Conservation (phyloP, 495 filamentous ascomycete genomes). For the Terfezia claveryi region DNA sequence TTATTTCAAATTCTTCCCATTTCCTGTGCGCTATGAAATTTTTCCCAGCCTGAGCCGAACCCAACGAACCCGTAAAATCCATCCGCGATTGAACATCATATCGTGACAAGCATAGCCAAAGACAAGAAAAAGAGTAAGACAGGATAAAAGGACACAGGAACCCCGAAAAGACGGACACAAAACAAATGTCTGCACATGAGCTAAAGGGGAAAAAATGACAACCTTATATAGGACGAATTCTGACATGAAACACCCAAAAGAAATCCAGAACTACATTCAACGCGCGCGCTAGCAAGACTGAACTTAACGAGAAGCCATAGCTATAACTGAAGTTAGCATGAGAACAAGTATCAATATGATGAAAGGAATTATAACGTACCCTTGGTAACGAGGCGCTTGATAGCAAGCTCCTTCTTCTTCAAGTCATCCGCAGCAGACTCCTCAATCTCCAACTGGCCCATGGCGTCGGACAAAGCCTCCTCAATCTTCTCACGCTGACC, state of each 20-base stretch:
- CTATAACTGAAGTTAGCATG: background rate
- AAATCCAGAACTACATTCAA: background rate
- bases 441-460: slow-evolving; percentile 70
- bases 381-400: slow-evolving; percentile 96
- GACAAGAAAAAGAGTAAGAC: background rate
- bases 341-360: background rate
- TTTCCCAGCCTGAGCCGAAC: background rate
- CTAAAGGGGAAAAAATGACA: background rate
- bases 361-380: slow-evolving; percentile 34
- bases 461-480: slow-evolving; percentile 65
- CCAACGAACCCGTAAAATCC: background rate
- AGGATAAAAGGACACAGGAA: background rate
- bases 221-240: background rate
- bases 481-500: slow-evolving; percentile 99
- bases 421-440: slow-evolving; percentile 81
- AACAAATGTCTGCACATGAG: background rate
- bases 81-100: background rate
- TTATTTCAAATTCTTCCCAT: background rate
- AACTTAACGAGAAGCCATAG: background rate
- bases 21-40: background rate
- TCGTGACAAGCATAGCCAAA: background rate
- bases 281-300: background rate
- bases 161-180: background rate
- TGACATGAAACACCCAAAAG: background rate
- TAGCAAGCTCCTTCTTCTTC: slow-evolving; percentile 98